A percentile compares a stretch with the other conserved stretches of the same genome.
These are phyloP conservation scores for Acacia acuminata DNA, from an alignment of 306 rosid genomes.

Conservation along the genomic window DNA sequence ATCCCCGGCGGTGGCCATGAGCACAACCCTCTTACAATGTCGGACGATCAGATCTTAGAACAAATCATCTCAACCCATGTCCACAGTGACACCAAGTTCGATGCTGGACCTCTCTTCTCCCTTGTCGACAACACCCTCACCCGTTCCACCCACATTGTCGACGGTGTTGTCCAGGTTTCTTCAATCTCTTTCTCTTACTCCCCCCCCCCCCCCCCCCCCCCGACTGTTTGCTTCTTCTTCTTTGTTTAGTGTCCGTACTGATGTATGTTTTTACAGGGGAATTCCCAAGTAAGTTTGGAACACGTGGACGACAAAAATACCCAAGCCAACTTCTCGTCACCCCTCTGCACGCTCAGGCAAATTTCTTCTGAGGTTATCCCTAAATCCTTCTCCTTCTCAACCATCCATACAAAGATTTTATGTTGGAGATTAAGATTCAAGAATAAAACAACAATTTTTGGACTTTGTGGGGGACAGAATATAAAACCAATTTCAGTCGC, in stretches of 20 bases:
- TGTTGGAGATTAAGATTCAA: not conserved
- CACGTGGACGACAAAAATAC: constrained; percentile 43
- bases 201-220: not conserved
- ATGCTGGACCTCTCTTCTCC: constrained; percentile 50
- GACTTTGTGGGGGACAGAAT: not conserved
- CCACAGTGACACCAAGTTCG: constrained; percentile 43
- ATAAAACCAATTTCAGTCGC: not conserved
- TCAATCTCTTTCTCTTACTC: not conserved
- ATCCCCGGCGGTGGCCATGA: constrained; percentile 9
- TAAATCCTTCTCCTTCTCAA: not conserved
- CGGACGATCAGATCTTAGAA: constrained; percentile 52
- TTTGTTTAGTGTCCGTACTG: not conserved
- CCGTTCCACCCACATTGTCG: constrained; percentile 55
- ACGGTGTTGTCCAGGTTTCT: constrained; percentile 53
- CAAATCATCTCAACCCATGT: constrained; percentile 56
- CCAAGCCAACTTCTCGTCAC: constrained; percentile 37
- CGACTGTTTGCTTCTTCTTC: not conserved
- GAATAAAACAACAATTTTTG: not conserved
- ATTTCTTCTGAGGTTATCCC: constrained; percentile 48
- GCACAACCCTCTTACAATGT: constrained; percentile 43
- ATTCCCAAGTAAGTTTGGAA: constrained; percentile 33
- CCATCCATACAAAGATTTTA: not conserved
- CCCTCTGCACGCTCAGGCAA: constrained; percentile 48
- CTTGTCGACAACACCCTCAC: constrained; percentile 50
- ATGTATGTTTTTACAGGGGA: constrained; percentile 37